Evolutionary conservation across 805 yeast species (phyloP).

Genomic region (Candida ipomoeae): DNA sequence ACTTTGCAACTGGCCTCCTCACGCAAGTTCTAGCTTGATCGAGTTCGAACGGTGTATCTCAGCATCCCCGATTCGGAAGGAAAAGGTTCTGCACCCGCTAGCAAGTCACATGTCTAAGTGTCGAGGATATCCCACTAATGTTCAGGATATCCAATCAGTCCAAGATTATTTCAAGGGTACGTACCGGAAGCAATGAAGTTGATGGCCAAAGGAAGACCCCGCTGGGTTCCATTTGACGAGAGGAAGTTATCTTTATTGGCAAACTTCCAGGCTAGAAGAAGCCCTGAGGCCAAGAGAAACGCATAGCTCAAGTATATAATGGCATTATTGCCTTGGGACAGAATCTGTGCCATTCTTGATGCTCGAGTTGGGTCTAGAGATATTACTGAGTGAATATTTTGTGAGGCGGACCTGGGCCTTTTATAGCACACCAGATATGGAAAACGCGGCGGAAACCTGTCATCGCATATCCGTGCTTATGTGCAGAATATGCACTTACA

Average conservation of each 20-base stretch:
- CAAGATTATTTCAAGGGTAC: slow-evolving; percentile 25
- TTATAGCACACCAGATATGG: neutral
- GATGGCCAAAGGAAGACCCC: slow-evolving; percentile 74
- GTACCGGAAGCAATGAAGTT: slow-evolving; percentile 89
- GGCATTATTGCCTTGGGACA: slow-evolving; percentile 36
- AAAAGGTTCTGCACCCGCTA: slow-evolving; percentile 46
- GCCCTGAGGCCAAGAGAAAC: slow-evolving; percentile 37
- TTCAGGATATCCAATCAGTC: no score
- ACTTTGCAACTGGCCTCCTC: slow-evolving; percentile 46
- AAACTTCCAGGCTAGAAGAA: slow-evolving; percentile 51
- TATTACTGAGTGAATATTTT: neutral
- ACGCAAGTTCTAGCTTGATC: slow-evolving; percentile 82
- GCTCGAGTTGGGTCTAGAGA: no score
- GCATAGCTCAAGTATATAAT: slow-evolving; percentile 40
- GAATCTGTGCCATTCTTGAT: slow-evolving; percentile 12
- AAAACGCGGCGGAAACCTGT: neutral
- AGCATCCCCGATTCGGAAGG: slow-evolving; percentile 39
- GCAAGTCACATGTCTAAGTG: slow-evolving; percentile 14
- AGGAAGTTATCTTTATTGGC: slow-evolving; percentile 55
- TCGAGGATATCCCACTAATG: neutral
- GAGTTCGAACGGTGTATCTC: slow-evolving; percentile 77
- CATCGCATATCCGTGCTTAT: slow-evolving; percentile 1
- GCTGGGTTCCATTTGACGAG: slow-evolving; percentile 76
- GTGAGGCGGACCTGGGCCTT: neutral
- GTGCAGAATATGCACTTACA: slow-evolving; percentile 6